These are phyloP conservation scores for Debaryomyces fabryi DNA, from an alignment of 1,139 yeast genomes.

Conservation along the genomic window DNA sequence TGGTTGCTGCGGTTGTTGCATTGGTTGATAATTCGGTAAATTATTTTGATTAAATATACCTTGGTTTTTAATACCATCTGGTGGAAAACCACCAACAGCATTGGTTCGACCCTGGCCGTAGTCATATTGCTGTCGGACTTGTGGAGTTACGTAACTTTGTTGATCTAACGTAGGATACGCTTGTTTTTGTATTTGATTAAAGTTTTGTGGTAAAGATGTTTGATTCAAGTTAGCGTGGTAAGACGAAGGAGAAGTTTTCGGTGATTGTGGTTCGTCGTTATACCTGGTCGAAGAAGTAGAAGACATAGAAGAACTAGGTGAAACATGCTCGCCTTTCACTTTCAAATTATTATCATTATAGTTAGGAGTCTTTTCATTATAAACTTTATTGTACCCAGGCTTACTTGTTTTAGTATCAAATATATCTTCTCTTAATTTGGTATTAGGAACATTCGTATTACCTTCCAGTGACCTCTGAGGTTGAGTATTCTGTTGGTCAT, in stretches of 20 bases:
- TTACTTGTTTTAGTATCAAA: slow-evolving; percentile 27
- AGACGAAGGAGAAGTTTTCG: slow-evolving; percentile 41
- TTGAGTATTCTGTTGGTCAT: slow-evolving; percentile 29
- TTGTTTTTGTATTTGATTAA: slow-evolving; percentile 2
- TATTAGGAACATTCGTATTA: slow-evolving; percentile 11
- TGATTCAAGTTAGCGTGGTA: slow-evolving; percentile 19
- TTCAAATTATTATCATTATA: slow-evolving; percentile 2
- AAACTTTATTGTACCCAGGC: not conserved
- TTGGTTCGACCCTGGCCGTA: not conserved
- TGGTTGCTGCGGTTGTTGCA: not conserved
- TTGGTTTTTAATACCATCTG: not conserved
- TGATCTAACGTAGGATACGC: not conserved
- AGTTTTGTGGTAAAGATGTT: slow-evolving; percentile 11
- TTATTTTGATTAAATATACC: not conserved
- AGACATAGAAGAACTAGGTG: slow-evolving; percentile 42
- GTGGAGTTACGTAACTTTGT: not conserved
- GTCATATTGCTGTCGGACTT: not conserved
- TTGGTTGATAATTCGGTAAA: not conserved
- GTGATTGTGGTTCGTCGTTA: slow-evolving; percentile 46
- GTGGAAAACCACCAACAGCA: not conserved
- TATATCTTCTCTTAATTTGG: slow-evolving; percentile 46
- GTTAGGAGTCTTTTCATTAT: not conserved
- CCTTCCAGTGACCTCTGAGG: slow-evolving; percentile 17
- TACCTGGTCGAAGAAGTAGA: slow-evolving; percentile 34
- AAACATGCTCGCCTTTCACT: slow-evolving; percentile 18